Base-by-base conservation (phyloP, 164 flowering plant species). In the Cinnamomum micranthum region DNA sequence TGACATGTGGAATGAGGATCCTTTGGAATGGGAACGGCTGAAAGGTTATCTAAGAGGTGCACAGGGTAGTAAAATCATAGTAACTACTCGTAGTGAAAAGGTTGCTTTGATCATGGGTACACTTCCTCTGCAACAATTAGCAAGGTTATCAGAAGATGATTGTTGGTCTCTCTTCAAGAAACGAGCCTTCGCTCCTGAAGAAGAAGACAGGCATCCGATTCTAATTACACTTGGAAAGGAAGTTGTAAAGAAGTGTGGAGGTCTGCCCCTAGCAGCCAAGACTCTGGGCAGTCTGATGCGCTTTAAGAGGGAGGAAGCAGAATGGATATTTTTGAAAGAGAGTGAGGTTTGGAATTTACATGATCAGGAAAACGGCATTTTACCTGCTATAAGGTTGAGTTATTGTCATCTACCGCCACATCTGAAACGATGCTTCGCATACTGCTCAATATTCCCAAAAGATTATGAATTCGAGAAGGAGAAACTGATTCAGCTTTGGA, bases 391-490 rank as follows among this genome's bases (percentile, higher is more conserved):
- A 20, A 52, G 50, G 50, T 50, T 81, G 73, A 77, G 78, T 60
- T 77, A 77, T 65, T 3, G 75, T 47, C 60, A 74, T 28, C 13
- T 80, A 23, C 78, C 80, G n/a, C 66, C 71, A 67, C 76, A 69
- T 58, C 59, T 80, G 27, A 80, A 69, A 68, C 76, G 55, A 35
- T 76, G 80, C 20, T 77, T 80, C 65, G 73, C 71, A 2, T 77
- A 68, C 64, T 80, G 78, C 68, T 75, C 76, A 0, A 14, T 77
- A 11, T 77, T 74, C 69, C 83, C 80, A 14, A 80, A 80, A 68
- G 71, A 64, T 47, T 23, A 58, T 23, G n/a, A 13, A 0, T 69
- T 80, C 50, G 17, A 51, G 6, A 80, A 72, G 33, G 33, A 31
- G 35, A 66, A 72, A 4, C 22, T 77, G 41, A 65, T 77, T 17